phyloP scores from a whole-genome alignment of 208 protist genomes.

The Tritrichomonas foetus region DNA sequence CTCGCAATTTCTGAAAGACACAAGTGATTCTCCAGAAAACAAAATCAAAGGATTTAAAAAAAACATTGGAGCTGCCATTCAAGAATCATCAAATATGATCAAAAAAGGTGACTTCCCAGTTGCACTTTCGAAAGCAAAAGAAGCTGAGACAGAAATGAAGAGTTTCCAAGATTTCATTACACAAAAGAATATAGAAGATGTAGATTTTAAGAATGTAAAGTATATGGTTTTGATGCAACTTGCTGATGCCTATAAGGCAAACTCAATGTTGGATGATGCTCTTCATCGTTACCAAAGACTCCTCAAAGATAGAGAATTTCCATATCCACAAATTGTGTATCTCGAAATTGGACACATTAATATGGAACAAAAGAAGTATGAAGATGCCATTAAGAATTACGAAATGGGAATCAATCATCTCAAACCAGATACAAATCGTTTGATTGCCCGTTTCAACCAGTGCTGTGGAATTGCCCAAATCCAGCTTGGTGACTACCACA shows the following conservation, averaged over 20 bases:
- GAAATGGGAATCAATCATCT: conserved; percentile 24
- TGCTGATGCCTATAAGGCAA: neutral
- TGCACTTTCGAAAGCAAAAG: neutral
- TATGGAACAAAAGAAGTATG: neutral
- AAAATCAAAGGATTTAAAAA: conserved; percentile 26
- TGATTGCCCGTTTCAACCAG: neutral
- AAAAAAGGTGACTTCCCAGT: neutral
- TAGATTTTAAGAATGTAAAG: neutral
- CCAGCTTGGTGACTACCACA: neutral
- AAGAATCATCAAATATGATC: neutral
- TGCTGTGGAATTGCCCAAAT: conserved; percentile 6
- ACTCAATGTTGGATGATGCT: neutral
- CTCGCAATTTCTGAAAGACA: conserved; percentile 22
- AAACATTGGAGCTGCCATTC: neutral
- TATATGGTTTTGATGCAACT: conserved; percentile 26
- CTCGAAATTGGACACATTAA: conserved; percentile 32
- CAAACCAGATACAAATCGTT: neutral
- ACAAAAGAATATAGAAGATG: neutral
- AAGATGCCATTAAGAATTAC: conserved; percentile 22
- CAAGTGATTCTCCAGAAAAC: neutral
- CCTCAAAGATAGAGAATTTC: conserved; percentile 13
- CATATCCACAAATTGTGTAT: neutral
- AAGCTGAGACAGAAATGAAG: conserved; percentile 27
- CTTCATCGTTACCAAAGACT: neutral
- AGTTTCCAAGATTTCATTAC: conserved; percentile 6